Conservation (phyloP, 805 yeast genomes). For the Candida berthetii region DNA sequence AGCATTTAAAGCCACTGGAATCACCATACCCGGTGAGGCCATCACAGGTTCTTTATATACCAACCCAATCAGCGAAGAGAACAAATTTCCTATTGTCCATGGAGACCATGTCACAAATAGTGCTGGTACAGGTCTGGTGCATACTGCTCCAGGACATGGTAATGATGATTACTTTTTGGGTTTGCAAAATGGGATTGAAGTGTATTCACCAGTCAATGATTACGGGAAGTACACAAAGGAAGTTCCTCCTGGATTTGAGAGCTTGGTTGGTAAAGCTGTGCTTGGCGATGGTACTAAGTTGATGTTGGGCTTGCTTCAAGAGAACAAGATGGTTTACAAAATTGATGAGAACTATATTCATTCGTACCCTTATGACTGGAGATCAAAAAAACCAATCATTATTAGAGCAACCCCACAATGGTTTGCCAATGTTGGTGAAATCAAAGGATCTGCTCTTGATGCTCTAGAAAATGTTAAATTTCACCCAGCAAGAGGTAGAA, state of each 20-base stretch:
- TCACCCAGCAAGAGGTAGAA: constrained; percentile 66
- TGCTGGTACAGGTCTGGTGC: constrained; percentile 95
- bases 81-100: constrained; percentile 53
- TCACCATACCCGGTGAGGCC: constrained; percentile 32
- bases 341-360: constrained; percentile 53
- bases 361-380: constrained; percentile 96
- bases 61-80: constrained; percentile 44
- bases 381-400: constrained; percentile 92
- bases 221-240: constrained; percentile 59
- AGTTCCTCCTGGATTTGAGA: constrained; percentile 39
- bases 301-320: constrained; percentile 38
- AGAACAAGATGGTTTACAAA: constrained; percentile 39
- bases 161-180: constrained; percentile 84
- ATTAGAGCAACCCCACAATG: constrained; percentile 96
- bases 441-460: constrained; percentile 55
- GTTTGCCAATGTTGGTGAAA: constrained; percentile 81
- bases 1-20: constrained; percentile 13
- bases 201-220: constrained; percentile 75
- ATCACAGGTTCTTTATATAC: constrained; percentile 39
- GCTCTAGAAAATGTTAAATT: constrained; percentile 63
- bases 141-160: constrained; percentile 98
- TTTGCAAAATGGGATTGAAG: constrained; percentile 42
- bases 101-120: constrained; percentile 77
- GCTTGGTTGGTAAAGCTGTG: constrained; percentile 52
- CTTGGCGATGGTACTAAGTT: constrained; percentile 48